These are phyloP conservation scores for Agaricus bisporus DNA, from an alignment of 768 basidiomycete genomes.

Conservation along the genomic window DNA sequence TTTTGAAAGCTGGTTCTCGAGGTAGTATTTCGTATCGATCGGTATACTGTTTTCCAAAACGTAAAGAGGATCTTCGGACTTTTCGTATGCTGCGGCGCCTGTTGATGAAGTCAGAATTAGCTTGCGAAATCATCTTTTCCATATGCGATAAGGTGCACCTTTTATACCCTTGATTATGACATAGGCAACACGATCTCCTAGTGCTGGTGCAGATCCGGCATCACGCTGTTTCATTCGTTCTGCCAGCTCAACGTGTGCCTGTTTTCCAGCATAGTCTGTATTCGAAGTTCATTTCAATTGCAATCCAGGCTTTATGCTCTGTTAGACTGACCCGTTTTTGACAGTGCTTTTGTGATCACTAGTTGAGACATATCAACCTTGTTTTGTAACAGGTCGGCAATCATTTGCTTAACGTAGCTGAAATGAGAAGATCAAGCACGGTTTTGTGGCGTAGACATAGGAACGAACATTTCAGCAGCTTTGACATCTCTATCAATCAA, in stretches of 20 bases:
- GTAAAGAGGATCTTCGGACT: constrained; percentile 96
- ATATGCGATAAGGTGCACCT: constrained; percentile 35
- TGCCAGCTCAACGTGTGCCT: constrained; percentile 94
- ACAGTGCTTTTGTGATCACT: constrained; percentile 95
- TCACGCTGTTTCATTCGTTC: constrained; percentile 95
- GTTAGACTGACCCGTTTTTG: constrained; percentile 63
- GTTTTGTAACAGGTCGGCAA: constrained; percentile 92
- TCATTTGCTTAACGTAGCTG: constrained; percentile 91
- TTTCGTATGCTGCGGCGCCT: constrained; percentile 97
- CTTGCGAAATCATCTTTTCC: not conserved
- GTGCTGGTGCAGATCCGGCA: constrained; percentile 93
- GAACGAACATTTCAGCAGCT: constrained; percentile 83
- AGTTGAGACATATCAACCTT: constrained; percentile 98
- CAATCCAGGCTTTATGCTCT: not conserved
- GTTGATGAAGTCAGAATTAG: not conserved
- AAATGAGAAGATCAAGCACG: constrained; percentile 4
- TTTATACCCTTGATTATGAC: constrained; percentile 97
- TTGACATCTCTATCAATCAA: constrained; percentile 92
- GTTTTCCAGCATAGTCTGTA: constrained; percentile 87
- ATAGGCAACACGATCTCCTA: constrained; percentile 98
- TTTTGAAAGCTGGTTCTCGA: constrained; percentile 97
- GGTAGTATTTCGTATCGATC: constrained; percentile 96
- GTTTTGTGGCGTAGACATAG: not conserved
- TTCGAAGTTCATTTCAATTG: not conserved
- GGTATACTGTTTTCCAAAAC: constrained; percentile 98